Base-by-base conservation (phyloP, 352 stramenopile genomes). In the Globisporangium perplexum region DNA sequence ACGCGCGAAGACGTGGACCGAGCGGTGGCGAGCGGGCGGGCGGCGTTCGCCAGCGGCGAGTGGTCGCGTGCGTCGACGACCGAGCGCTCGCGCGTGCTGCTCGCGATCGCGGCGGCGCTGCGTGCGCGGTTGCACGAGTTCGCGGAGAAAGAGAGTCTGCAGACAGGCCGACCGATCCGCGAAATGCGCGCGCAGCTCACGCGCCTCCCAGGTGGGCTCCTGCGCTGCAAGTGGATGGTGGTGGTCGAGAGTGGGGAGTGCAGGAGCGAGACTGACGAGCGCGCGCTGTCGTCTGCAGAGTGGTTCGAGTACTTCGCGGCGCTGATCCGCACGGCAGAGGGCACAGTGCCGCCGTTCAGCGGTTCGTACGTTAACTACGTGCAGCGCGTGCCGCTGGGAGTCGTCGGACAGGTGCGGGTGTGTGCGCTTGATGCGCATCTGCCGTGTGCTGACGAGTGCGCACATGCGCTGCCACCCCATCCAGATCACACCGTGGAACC, bases 281-380 rank as follows among this genome's bases (percentile, higher is more conserved):
- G 30, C 18, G n/a, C n/a, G n/a, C 20, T 48, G 30, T 33, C n/a
- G 38, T 17, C 12, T 26, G 28, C 53, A 67, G 83, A 93, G 60
- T 93, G 83, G 82, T 85, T 92, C 50, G 80, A 91, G 67, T 93
- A 93, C 52, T 93, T 92, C 62, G 72, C 76, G 31, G 71, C 77
- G 23, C 58, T 93, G n/a, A 70, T 83, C 18, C 63, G 83, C 15
- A 89, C 75, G 23, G 61, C 71, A 26, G 80, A 92, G 56, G 82
- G 77, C n/a, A 68, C 70, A 12, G 68, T 86, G 18, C 71, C 77
- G 33, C 77, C 77, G 3, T 92, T 92, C 54, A 73, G 61, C 26
- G 72, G 69, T 11, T 17, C 62, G 14, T 81, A 86, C 53, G 53
- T 88, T 15, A 85, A 84, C 48, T 80, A 83, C 49, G 65, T 79